phyloP scores from a whole-genome alignment of 192 early-diverging fungal species.

The Umbelopsis isabellina region DNA sequence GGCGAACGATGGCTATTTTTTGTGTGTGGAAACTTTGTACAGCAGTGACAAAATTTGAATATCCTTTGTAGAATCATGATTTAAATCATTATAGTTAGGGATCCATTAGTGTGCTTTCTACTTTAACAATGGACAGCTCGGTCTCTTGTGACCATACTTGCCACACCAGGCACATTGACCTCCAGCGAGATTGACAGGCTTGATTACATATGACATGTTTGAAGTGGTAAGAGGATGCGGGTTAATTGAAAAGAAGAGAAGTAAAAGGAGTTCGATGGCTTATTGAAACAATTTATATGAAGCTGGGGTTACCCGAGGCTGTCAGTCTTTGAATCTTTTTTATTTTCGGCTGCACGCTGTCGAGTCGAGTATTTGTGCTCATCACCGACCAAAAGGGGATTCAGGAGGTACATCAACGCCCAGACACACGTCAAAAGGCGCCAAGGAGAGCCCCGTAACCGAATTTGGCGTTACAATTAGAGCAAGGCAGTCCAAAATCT shows the following conservation, averaged over 20 bases:
- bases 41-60: no score
- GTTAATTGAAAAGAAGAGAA: not conserved
- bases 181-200: conserved; percentile 26
- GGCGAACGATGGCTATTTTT: no score
- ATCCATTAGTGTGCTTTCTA: not conserved
- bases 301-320: not conserved
- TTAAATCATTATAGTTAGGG: not conserved
- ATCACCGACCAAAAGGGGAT: not conserved
- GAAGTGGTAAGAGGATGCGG: not conserved
- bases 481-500: not conserved
- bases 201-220: conserved; percentile 24
- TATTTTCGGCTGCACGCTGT: conserved; percentile 2
- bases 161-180: conserved; percentile 36
- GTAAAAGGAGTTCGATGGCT: not conserved
- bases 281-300: not conserved
- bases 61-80: no score
- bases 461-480: not conserved
- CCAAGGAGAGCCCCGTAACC: conserved; percentile 15
- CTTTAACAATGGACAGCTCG: conserved; percentile 28
- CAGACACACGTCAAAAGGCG: conserved; percentile 16
- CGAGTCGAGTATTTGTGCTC: conserved; percentile 10
- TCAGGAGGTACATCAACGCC: conserved; percentile 5
- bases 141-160: conserved; percentile 31
- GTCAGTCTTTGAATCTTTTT: not conserved
- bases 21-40: no score